Percentiles rank a stretch among this genome's conserved stretches.
phyloP scores from a whole-genome alignment of 2,329 filamentous ascomycete species.

The Aspergillus clavatus region DNA sequence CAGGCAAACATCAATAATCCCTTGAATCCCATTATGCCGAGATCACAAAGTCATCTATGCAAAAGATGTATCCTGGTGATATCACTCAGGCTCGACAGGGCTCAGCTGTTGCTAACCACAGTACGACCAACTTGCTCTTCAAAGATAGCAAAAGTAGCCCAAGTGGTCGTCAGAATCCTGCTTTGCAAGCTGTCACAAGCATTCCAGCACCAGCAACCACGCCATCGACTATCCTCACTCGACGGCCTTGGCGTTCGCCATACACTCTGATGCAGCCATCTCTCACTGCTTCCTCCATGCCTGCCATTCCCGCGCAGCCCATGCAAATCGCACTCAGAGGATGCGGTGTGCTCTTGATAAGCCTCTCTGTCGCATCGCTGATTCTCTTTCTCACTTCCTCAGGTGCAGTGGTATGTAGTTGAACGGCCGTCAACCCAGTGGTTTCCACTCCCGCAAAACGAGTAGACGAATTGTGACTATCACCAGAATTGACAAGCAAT shows the following conservation, averaged over 20 bases:
- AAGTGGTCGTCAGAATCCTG: slow-evolving; percentile 25
- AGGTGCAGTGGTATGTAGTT: slow-evolving; percentile 66
- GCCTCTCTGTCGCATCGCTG: slow-evolving; percentile 61
- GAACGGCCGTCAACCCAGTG: slow-evolving; percentile 72
- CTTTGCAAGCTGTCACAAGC: slow-evolving; percentile 35
- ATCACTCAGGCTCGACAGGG: too few species aligned
- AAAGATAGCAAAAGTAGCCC: too few species aligned
- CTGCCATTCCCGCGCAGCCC: slow-evolving; percentile 89
- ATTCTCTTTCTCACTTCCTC: slow-evolving; percentile 63
- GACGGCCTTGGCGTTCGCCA: slow-evolving; percentile 54
- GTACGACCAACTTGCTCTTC: too few species aligned
- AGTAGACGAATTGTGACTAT: slow-evolving; percentile 29
- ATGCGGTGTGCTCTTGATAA: slow-evolving; percentile 50
- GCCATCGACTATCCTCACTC: slow-evolving; percentile 72
- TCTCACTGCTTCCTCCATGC: slow-evolving; percentile 71
- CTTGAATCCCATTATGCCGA: too few species aligned
- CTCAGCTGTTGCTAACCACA: too few species aligned
- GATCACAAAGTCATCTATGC: too few species aligned
- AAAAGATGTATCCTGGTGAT: too few species aligned
- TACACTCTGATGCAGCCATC: slow-evolving; percentile 61
- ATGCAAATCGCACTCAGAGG: slow-evolving; percentile 67
- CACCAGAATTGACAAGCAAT: slow-evolving; percentile 54
- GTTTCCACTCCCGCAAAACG: slow-evolving; percentile 77
- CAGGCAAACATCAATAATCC: too few species aligned
- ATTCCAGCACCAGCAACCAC: slow-evolving; percentile 36